Conservation (phyloP, 176 grass and related monocot species). For the Bonia amplexicaulis region DNA sequence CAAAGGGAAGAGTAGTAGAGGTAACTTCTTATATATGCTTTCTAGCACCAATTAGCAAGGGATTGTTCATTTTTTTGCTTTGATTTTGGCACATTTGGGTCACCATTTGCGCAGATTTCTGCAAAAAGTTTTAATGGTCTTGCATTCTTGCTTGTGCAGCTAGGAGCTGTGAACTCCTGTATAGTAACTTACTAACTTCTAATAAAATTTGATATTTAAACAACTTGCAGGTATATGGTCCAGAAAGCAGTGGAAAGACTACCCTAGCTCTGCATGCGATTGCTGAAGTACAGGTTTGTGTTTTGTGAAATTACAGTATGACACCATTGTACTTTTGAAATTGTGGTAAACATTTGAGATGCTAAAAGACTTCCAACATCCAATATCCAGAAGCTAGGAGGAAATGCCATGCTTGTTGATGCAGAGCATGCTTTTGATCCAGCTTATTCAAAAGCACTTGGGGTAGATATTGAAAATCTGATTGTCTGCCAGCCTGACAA, state of each 20-base stretch:
- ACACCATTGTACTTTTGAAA: not conserved
- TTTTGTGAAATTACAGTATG: slow-evolving; percentile 12
- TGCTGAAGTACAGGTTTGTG: slow-evolving; percentile 84
- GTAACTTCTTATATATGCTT: slow-evolving; percentile 42
- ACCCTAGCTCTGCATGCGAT: slow-evolving; percentile 96
- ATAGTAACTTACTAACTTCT: not conserved
- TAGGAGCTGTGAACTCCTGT: not conserved
- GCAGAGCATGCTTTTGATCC: slow-evolving; percentile 99
- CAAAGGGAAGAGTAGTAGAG: slow-evolving; percentile 98
- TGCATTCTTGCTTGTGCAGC: not conserved
- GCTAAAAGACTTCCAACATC: not conserved
- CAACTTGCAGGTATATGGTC: slow-evolving; percentile 72
- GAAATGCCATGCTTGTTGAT: slow-evolving; percentile 98
- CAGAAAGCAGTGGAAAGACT: slow-evolving; percentile 98
- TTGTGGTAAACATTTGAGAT: not conserved
- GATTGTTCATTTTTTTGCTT: slow-evolving; percentile 1
- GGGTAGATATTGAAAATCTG: slow-evolving; percentile 97
- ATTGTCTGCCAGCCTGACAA: slow-evolving; percentile 98
- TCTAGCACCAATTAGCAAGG: not conserved
- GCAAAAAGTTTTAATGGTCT: not conserved
- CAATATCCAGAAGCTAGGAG: slow-evolving; percentile 80
- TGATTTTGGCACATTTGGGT: slow-evolving; percentile 4
- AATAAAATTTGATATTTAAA: not conserved
- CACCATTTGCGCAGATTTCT: slow-evolving; percentile 3
- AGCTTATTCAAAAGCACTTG: slow-evolving; percentile 87